A percentile compares a stretch with the other conserved stretches of the same genome.
Conservation (phyloP, 148 eudicot species). For the Spergularia marina region DNA sequence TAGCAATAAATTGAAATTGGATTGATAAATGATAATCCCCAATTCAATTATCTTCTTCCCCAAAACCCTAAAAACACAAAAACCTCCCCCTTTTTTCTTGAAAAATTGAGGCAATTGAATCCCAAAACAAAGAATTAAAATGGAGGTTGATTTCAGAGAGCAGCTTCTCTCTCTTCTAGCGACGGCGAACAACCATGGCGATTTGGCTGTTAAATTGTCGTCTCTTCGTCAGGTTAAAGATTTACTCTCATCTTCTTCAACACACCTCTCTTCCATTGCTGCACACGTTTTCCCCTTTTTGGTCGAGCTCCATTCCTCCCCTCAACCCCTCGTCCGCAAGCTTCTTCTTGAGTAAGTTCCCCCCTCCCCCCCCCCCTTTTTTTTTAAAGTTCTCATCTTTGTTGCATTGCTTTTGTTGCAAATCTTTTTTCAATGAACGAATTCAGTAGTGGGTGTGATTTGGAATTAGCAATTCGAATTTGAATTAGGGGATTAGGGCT, state of each 20-base stretch:
- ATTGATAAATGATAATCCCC: too few species aligned
- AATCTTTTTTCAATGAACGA: background rate
- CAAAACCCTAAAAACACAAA: slow-evolving; percentile 17
- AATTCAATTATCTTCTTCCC: background rate
- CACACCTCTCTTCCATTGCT: slow-evolving; percentile 32
- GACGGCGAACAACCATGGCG: slow-evolving; percentile 83
- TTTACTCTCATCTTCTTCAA: slow-evolving; percentile 37
- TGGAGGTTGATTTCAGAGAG: slow-evolving; percentile 52
- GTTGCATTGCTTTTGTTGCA: background rate
- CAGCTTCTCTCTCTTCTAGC: slow-evolving; percentile 66
- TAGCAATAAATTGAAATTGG: too few species aligned
- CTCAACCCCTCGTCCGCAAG: slow-evolving; percentile 60
- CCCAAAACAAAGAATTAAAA: slow-evolving; percentile 1
- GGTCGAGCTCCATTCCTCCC: slow-evolving; percentile 65
- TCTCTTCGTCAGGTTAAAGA: slow-evolving; percentile 71
- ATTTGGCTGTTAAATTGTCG: slow-evolving; percentile 81
- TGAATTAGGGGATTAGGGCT: background rate
- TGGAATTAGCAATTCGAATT: background rate
- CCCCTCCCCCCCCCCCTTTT: background rate
- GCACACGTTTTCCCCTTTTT: slow-evolving; percentile 60
- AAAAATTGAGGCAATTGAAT: background rate
- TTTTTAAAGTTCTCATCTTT: background rate
- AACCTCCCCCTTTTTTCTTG: background rate
- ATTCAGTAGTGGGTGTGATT: background rate
- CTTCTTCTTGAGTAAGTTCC: slow-evolving; percentile 57